Base-by-base conservation (phyloP, 2,329 filamentous ascomycete species). In the Cladophialophora chaetospira region DNA sequence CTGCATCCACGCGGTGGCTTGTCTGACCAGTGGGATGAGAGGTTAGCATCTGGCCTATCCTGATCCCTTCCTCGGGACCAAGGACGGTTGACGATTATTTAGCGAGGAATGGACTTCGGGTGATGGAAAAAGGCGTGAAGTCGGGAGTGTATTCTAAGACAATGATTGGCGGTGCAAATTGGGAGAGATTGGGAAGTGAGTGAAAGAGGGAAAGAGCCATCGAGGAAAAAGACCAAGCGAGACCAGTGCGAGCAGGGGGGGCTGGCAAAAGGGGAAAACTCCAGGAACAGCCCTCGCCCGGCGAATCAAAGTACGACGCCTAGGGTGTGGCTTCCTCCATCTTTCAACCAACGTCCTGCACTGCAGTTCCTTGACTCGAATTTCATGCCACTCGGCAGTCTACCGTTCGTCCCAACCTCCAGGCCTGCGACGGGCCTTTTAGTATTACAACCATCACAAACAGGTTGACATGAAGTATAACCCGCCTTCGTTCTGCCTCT, bases 131-230 rank as follows among this genome's bases (percentile, higher is more conserved):
- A 51, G 46, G 45, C 29, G 55, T 45, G 17, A 48, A 45, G 21
- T 38, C 31, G 25, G 48, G 35, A 48, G 31, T 31, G 28, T 28
- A 29, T 42, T 40, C 6, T 25, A 38, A 35, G 28, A 33, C 38
- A 46, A 44, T 61, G 53, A 61, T 61, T 61, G 54, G 58, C 46
- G 40, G 19, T 53, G 58, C 49, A 61, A 58, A 61, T 57, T 58
- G 58, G 29, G 21, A 38, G 29, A 38, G 52, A 53, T 48, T 47
- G 44, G 42, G 36, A 53, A 48, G 36, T 23, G 33, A 42, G 36
- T 28, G 51, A 38, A 46, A 44, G 31, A 55, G 42, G 55, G 28
- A 48, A 38, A 35, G 40, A 26, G 31, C 48, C 40, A 43, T 44
- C 42, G 42, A n/a, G 23, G 42, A 44, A 26, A 33, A 28, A 28